Evolutionary conservation across 2,329 filamentous ascomycete species (phyloP).

Genomic region (Fusarium buharicum): DNA sequence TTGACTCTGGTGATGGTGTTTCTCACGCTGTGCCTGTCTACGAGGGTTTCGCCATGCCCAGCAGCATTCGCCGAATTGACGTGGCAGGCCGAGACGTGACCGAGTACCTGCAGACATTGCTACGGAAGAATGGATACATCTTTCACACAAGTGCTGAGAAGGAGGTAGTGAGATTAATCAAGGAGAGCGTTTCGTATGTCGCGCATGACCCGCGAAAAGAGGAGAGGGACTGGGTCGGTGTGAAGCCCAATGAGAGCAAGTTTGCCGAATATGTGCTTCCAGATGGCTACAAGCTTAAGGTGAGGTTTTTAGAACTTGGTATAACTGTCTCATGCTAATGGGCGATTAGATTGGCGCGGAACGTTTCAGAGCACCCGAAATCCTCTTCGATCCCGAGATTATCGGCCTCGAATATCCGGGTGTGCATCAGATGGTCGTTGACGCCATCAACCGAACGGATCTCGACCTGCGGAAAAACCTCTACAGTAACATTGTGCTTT

Average conservation of each 20-base stretch:
- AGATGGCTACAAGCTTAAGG: slow-evolving; percentile 93
- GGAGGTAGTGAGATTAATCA: slow-evolving; percentile 97
- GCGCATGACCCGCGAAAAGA: slow-evolving; percentile 90
- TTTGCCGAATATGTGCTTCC: slow-evolving; percentile 88
- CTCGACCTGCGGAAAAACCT: slow-evolving; percentile 93
- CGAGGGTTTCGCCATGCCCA: slow-evolving; percentile 96
- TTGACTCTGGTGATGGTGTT: slow-evolving; percentile 95
- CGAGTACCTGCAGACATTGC: slow-evolving; percentile 88
- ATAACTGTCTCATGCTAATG: slow-evolving; percentile 29
- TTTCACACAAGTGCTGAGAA: slow-evolving; percentile 99
- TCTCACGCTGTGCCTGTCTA: slow-evolving; percentile 98
- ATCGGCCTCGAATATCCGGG: slow-evolving; percentile 95
- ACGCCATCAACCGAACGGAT: slow-evolving; percentile 94
- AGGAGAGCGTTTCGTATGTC: slow-evolving; percentile 93
- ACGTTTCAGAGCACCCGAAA: slow-evolving; percentile 94
- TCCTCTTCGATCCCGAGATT: slow-evolving; percentile 96
- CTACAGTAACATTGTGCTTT: slow-evolving; percentile 97
- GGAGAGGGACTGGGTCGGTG: slow-evolving; percentile 92
- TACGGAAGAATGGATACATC: slow-evolving; percentile 91
- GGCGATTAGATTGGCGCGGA: slow-evolving; percentile 82
- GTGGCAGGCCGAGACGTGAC: slow-evolving; percentile 96
- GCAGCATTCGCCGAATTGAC: slow-evolving; percentile 93
- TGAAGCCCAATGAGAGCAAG: slow-evolving; percentile 81
- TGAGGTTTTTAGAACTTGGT: slow-evolving; percentile 49
- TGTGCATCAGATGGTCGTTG: slow-evolving; percentile 97